Base-by-base conservation (phyloP, 495 filamentous ascomycete genomes). In the Aspergillus egyptiacus region DNA sequence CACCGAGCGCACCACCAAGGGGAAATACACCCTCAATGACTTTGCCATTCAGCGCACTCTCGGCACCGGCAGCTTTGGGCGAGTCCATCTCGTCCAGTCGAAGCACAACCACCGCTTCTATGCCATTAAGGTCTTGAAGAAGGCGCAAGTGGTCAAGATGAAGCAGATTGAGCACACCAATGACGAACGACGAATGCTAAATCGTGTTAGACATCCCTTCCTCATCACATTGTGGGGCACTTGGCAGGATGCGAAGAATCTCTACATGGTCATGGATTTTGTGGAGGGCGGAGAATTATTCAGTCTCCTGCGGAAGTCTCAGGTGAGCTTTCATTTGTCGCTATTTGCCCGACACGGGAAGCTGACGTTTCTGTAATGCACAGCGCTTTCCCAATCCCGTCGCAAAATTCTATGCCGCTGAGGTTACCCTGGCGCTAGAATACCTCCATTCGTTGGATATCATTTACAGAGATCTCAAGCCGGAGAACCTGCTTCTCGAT, bases 231-330 rank as follows among this genome's bases (percentile, higher is more conserved):
- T 98, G 36, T 97, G 94, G 94, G 94, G 94, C 27, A 98, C 93
- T 14, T 98, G 96, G 66, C 90, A 97, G 65, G 94, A 97, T 56
- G 77, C 86, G 15, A 85, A 83, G 64, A 97, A 98, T 62, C 71
- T 98, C 17, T 98, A 98, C 75, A 97, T 98, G 93, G 93, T 98
- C 55, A 97, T 98, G 93, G 93, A 97, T 61, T 98, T 98, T 72
- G 88, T 98, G n/a, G 94, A 98, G 67, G 93, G 93, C 56, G 93
- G 93, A 48, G 94, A 98, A 73, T 74, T 98, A 41, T 98, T 98
- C 67, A 96, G 91, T 60, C 64, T 97, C 56, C 72, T 98, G 47
- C 81, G 94, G 48, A 96, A 96, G 69, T 96, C 91, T 30, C 94
- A 96, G 76, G 93, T 96, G 74, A 70, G 85, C 74, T 34, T 15